Evolutionary conservation across 1,284 basidiomycete species (phyloP), one percentile per base, ranked within the genome.

Genomic region (Boletus calvinii): DNA sequence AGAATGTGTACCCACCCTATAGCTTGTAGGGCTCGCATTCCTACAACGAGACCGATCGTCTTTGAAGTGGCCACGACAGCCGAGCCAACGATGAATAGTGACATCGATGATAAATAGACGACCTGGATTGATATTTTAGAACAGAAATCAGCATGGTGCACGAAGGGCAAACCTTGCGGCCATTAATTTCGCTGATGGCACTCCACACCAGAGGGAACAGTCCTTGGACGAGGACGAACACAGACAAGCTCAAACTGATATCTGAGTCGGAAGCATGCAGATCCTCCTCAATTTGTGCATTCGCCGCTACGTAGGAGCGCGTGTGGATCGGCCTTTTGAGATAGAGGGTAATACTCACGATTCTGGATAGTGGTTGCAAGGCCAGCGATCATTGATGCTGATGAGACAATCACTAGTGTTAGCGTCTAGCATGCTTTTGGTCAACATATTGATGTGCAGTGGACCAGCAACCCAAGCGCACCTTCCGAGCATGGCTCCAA

Each of bases 191-290:
- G 53, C 85, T 88, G 17, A 92, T 70, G 0, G 84, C 78, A 38
- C 78, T 82, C 90, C 91, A 93, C 3, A 87, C 52, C 24, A 88
- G 59, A 0, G 90, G 90, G 42, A 83, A 72, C 17, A 74, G 60
- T 1, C 90, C 90, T 68, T 91, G 90, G 12, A 87, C 65, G n/a
- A 92, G 72, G 59, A 94, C 87, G 71, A 92, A 95, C 12, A 92
- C 60, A 3, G 88, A 86, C 24, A 94, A 66, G 61, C 81, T 88
- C 61, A 87, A 74, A 46, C 90, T 88, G 52, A 95, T 85, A 48
- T 90, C 76, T 2, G 79, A 74, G 46, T 81, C 76, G 0, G 81
- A 84, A 1, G 89, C 87, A 53, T 81, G 76, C n/a, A 94, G 72
- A 39, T 87, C 76, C 1, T 65, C 61, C 59, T 87, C 76, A 61